These are phyloP conservation scores for Acer yangbiense DNA, from an alignment of 345 rosid species.

Conservation along the genomic window DNA sequence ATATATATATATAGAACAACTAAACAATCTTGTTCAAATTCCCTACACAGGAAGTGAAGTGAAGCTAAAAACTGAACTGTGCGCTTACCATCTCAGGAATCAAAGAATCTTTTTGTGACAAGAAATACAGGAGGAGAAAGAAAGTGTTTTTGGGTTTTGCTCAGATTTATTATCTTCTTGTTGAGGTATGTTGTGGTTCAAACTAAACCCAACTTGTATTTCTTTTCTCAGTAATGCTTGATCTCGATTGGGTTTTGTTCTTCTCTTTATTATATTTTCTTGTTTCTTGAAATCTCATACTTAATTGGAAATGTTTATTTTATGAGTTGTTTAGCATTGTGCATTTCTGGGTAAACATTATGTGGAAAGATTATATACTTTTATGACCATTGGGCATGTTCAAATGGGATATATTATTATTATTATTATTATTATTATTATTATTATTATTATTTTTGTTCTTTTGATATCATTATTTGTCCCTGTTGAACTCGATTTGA, in stretches of 20 bases:
- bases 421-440: too few relatives aligned
- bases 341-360: conserved; percentile 14
- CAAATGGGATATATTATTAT: neutral
- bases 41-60: neutral
- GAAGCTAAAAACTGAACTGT: conserved; percentile 15
- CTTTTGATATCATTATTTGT: neutral
- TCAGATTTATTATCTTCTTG: conserved; percentile 4
- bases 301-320: conserved; percentile 16
- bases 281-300: neutral
- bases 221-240: conserved; percentile 1
- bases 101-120: conserved; percentile 57
- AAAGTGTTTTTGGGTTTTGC: conserved; percentile 31
- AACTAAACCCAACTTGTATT: conserved; percentile 9
- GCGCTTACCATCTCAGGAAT: conserved; percentile 52
- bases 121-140: conserved; percentile 20
- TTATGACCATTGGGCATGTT: neutral
- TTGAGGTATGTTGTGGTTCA: conserved; percentile 30
- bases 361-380: neutral
- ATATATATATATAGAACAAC: too few relatives aligned
- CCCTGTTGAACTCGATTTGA: neutral
- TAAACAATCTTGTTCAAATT: too few relatives aligned
- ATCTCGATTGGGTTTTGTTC: conserved; percentile 20
- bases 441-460: too few relatives aligned
- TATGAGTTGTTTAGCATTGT: conserved; percentile 9
- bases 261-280: neutral